Percentiles rank a stretch among this genome's conserved stretches.
Conservation (phyloP, 2,329 filamentous ascomycete genomes). For the Dactylonectria macrodidyma region DNA sequence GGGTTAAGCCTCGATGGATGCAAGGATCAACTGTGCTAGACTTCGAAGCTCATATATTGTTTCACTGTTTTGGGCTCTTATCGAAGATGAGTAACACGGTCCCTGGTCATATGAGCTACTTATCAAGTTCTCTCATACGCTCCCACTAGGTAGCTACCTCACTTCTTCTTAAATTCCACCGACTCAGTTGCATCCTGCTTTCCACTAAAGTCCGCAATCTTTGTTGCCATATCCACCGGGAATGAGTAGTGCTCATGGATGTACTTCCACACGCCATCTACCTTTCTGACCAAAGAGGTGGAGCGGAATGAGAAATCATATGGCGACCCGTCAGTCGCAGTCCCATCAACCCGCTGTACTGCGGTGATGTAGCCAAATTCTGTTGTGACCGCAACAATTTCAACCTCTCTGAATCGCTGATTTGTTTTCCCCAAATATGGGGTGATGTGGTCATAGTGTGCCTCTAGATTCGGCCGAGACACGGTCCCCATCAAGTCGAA, state of each 20-base stretch:
- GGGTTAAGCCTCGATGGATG: no score
- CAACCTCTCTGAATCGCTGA: constrained; percentile 12
- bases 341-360: constrained; percentile 18
- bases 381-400: constrained; percentile 5
- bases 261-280: constrained; percentile 15
- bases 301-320: constrained; percentile 19
- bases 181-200: constrained; percentile 5
- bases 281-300: constrained; percentile 9
- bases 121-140: neutral
- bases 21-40: no score
- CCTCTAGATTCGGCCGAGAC: constrained; percentile 14
- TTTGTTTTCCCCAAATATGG: constrained; percentile 19
- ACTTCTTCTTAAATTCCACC: constrained; percentile 16
- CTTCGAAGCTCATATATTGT: no score
- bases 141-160: neutral
- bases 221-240: constrained; percentile 15
- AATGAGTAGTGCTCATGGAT: constrained; percentile 21
- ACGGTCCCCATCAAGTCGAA: constrained; percentile 20
- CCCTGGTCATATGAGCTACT: neutral
- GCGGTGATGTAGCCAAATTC: constrained; percentile 21
- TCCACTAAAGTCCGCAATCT: constrained; percentile 12
- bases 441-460: constrained; percentile 16
- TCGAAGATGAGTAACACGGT: neutral
- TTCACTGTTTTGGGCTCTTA: neutral
- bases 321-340: constrained; percentile 8